Conservation (phyloP, 352 stramenopile species). For the Peronospora belbahrii region DNA sequence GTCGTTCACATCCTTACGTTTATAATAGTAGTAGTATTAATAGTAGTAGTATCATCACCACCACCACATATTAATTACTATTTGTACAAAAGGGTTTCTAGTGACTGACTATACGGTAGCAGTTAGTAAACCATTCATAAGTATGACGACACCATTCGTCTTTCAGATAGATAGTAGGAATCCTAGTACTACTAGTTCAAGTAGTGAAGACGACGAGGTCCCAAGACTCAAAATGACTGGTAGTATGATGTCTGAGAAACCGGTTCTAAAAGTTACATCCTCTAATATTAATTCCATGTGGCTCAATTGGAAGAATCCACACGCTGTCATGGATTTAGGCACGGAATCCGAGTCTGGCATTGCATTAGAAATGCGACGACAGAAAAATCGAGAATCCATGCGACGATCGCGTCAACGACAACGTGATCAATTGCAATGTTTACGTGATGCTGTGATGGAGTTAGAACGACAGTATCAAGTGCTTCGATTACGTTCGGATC, state of each 20-base stretch:
- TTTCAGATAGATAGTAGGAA: too few relatives aligned
- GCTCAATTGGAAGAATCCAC: conserved; percentile 34
- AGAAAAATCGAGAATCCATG: conserved; percentile 59
- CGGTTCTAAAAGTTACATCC: background rate
- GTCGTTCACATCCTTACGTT: too few relatives aligned
- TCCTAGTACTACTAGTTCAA: conserved; percentile 19
- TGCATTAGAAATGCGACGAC: conserved; percentile 30
- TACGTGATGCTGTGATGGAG: conserved; percentile 29
- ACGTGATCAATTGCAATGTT: conserved; percentile 34
- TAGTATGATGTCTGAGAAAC: conserved; percentile 1
- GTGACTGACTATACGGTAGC: too few relatives aligned
- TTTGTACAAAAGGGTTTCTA: too few relatives aligned
- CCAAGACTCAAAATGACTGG: too few relatives aligned
- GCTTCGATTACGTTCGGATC: conserved; percentile 27
- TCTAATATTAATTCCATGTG: conserved; percentile 28
- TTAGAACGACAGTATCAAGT: conserved; percentile 38
- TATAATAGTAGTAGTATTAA: too few relatives aligned
- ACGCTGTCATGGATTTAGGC: conserved; percentile 27
- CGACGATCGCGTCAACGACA: conserved; percentile 41
- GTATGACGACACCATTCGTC: too few relatives aligned
- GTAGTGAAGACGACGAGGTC: conserved; percentile 27
- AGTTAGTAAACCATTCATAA: too few relatives aligned
- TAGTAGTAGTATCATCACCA: too few relatives aligned
- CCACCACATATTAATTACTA: too few relatives aligned
- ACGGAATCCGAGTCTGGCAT: conserved; percentile 25